Conservation (phyloP, 139 green algal genomes). For the Micractinium sp. region DNA sequence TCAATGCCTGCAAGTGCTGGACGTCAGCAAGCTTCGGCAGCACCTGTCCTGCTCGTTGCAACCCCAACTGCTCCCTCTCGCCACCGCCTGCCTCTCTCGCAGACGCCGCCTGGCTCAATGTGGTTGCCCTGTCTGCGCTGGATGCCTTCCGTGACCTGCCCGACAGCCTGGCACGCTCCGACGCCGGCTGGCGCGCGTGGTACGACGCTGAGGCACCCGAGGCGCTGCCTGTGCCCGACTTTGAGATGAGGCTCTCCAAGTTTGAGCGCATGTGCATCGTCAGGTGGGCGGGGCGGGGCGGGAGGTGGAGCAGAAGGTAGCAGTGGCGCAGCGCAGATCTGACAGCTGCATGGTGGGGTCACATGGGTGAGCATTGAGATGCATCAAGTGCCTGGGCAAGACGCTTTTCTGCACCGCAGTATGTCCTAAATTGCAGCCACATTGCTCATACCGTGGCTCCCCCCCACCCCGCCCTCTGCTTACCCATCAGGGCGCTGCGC, state of each 20-base stretch:
- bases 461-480: background rate
- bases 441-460: background rate
- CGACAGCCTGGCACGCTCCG: constrained; percentile 83
- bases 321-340: background rate
- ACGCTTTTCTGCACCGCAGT: background rate
- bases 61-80: background rate
- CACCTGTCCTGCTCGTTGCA: background rate
- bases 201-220: constrained; percentile 94
- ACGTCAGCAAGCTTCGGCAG: too few relatives aligned
- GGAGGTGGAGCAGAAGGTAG: background rate
- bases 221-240: constrained; percentile 78
- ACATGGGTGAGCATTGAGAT: background rate
- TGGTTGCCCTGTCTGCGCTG: constrained; percentile 81
- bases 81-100: constrained; percentile 11
- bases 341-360: background rate
- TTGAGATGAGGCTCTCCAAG: constrained; percentile 84
- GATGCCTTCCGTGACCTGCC: constrained; percentile 83
- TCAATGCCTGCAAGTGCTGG: too few relatives aligned
- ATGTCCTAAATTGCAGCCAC: background rate
- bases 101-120: constrained; percentile 88
- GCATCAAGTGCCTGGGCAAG: background rate
- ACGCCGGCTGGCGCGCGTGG: constrained; percentile 87
- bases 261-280: constrained; percentile 94
- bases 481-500: constrained; percentile 69
- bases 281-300: constrained; percentile 43